Evolutionary conservation across 1,139 yeast genomes (phyloP), one percentile per base, ranked within the genome.

Genomic region (Candida sp.): DNA sequence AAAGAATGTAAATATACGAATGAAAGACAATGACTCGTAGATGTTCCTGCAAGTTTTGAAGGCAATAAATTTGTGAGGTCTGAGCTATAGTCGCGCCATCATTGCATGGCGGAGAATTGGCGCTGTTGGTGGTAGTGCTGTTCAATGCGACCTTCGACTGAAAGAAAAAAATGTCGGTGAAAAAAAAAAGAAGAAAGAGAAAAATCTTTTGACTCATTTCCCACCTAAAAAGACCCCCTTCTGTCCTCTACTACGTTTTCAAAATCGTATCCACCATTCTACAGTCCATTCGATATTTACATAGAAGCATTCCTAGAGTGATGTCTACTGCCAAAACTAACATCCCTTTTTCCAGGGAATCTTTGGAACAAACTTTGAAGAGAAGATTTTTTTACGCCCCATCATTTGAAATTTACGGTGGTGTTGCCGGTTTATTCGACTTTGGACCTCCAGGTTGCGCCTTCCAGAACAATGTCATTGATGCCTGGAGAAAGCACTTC

Each of bases 381-480:
- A 88, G 98, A 74, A 85, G 99, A 70, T 96, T 96, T 78, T 96
- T 96, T 75, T 94, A 84, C 68, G 98, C 98, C 37, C 99, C 99
- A 57, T 87, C 98, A 42, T 96, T 96, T 67, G 99, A 96, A 68
- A 85, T 94, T 58, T 96, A 96, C 69, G 99, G 99, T 60, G 99
- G 99, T 70, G 98, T 96, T 47, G 90, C 98, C 49, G 99, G 99
- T 59, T 81, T 96, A 54, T 96, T 91, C 71, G 99, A 96, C 71
- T 96, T 92, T 68, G 99, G 99, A 75, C 99, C 99, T 56, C 98
- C 99, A 70, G 99, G 99, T 55, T 93, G 98, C 77, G 96, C 99
- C 11, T 85, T 96, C 72, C 98, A 94, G 78, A 96, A 98, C 63
- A 94, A 94, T 71, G 83, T 96, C 58, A 78, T 96, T 56, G 99